A percentile compares a stretch with the other conserved stretches of the same genome.
Conservation (phyloP, 495 filamentous ascomycete genomes). For the Astrothelium macrocarpum region DNA sequence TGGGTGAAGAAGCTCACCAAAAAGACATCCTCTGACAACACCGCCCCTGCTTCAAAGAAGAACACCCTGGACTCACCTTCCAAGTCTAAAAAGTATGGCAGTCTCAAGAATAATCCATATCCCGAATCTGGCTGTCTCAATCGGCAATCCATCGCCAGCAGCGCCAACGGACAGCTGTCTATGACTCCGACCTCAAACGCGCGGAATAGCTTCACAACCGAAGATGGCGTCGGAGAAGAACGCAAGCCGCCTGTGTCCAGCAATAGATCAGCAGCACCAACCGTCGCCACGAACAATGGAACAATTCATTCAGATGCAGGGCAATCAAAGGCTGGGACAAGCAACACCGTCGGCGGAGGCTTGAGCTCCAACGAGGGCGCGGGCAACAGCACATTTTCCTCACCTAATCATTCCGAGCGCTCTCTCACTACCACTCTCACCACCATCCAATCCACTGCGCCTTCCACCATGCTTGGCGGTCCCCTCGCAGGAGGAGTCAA, state of each 20-base stretch:
- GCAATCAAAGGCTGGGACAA: constrained; percentile 68
- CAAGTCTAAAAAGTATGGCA: constrained; percentile 50
- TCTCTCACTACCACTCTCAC: constrained; percentile 92
- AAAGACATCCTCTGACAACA: constrained; percentile 41
- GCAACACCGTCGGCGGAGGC: constrained; percentile 53
- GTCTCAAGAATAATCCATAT: constrained; percentile 76
- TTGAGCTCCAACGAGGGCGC: constrained; percentile 54
- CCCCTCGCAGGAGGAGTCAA: constrained; percentile 31
- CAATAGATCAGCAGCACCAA: constrained; percentile 64
- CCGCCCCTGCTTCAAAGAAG: constrained; percentile 44
- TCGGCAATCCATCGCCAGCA: constrained; percentile 30
- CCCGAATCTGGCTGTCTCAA: constrained; percentile 50
- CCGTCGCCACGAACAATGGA: constrained; percentile 70
- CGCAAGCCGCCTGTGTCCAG: constrained; percentile 44
- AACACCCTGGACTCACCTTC: constrained; percentile 17
- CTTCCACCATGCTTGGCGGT: constrained; percentile 47
- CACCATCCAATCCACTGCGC: constrained; percentile 81
- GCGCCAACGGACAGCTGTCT: constrained; percentile 49
- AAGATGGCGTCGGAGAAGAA: constrained; percentile 44
- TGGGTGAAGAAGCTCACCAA: constrained; percentile 93
- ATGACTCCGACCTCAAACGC: constrained; percentile 36
- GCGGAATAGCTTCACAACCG: constrained; percentile 36
- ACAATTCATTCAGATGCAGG: constrained; percentile 63
- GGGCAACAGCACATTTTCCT: constrained; percentile 82
- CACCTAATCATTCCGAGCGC: constrained; percentile 80